A percentile compares a stretch with the other conserved stretches of the same genome.
These are phyloP conservation scores for Thuidium tamariscinum DNA, from an alignment of 225 moss, liverwort and hornwort species.

Conservation along the genomic window DNA sequence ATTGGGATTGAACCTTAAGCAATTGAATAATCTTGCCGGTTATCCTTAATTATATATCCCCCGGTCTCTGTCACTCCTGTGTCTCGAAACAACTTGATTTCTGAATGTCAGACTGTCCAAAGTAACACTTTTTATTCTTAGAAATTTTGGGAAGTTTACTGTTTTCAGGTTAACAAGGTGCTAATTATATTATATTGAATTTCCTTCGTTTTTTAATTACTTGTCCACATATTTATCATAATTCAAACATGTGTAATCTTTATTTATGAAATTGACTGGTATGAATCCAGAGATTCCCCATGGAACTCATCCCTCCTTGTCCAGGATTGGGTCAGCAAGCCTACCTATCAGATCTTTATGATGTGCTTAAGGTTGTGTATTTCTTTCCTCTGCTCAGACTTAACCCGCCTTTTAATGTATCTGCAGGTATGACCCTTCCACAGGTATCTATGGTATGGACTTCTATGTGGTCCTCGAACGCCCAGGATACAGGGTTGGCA, in stretches of 20 bases:
- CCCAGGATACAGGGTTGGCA: slow-evolving; percentile 30
- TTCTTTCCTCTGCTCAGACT: too few species aligned
- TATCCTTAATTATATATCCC: not conserved
- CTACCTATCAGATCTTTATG: not conserved
- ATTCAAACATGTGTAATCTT: not conserved
- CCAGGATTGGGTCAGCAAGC: not conserved
- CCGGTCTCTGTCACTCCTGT: not conserved
- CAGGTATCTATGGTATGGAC: slow-evolving; percentile 38
- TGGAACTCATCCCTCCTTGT: not conserved
- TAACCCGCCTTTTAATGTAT: not conserved
- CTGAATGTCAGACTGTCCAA: too few species aligned
- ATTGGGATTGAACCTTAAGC: not conserved
- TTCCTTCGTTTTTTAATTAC: not conserved
- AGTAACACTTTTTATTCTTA: too few species aligned
- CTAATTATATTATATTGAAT: too few species aligned
- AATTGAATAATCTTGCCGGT: not conserved
- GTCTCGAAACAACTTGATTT: not conserved
- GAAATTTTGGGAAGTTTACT: not conserved
- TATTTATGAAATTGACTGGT: not conserved
- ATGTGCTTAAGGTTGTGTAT: not conserved
- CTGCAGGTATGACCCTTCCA: slow-evolving; percentile 31
- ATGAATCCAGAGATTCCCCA: not conserved
- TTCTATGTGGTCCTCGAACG: slow-evolving; percentile 40
- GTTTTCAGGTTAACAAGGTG: too few species aligned
- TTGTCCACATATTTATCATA: not conserved